Evolutionary conservation across 2,329 filamentous ascomycete species (phyloP).

Genomic region (Xylaria sp.): DNA sequence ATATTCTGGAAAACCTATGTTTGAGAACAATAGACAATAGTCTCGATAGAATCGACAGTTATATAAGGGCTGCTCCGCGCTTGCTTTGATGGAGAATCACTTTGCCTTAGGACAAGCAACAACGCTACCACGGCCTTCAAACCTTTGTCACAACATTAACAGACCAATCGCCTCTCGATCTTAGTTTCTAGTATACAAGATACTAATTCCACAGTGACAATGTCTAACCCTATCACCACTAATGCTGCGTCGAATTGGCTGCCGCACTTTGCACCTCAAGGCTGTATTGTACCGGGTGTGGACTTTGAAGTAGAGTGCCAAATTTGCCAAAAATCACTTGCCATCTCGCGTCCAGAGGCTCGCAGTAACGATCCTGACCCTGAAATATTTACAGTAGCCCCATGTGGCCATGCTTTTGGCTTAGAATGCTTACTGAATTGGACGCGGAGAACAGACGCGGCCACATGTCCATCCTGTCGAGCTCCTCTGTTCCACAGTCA

Average conservation of each 20-base stretch:
- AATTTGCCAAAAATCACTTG: constrained; percentile 6
- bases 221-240: not conserved
- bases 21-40: constrained; percentile 1
- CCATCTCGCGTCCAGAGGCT: not conserved
- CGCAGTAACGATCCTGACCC: not conserved
- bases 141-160: not conserved
- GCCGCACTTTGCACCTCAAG: not conserved
- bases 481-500: not conserved
- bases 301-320: not conserved
- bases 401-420: constrained; percentile 1
- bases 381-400: not conserved
- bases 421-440: not conserved
- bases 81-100: not conserved
- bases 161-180: too few relatives aligned
- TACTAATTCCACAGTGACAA: too few relatives aligned
- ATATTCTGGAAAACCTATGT: not conserved
- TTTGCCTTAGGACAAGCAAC: not conserved
- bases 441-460: rapidly evolving
- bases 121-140: not conserved
- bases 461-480: constrained; percentile 8
- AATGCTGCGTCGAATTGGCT: constrained; percentile 20
- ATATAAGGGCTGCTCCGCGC: not conserved
- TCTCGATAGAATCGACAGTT: not conserved
- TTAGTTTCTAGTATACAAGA: too few relatives aligned
- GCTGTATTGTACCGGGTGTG: not conserved